A percentile compares a stretch with the other conserved stretches of the same genome.
Conservation (phyloP, 2,329 filamentous ascomycete species). For the Dryadomyces quercus-mongolicae region DNA sequence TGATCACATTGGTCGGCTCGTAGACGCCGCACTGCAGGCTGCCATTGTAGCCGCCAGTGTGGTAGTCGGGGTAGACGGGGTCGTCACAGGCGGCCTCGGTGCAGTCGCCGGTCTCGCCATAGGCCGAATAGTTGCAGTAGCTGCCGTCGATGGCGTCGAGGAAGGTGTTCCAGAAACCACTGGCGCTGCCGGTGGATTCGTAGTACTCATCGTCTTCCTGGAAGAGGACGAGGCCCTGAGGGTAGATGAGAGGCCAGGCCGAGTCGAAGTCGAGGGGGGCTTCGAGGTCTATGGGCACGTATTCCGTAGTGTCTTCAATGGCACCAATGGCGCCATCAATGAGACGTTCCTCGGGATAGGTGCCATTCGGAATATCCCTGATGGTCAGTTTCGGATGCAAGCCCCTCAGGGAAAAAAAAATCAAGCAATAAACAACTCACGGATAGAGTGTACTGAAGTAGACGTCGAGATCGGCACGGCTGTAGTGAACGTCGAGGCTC, state of each 20-base stretch:
- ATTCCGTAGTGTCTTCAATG: slow-evolving; percentile 7
- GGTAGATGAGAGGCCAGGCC: slow-evolving; percentile 26
- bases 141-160: slow-evolving; percentile 34
- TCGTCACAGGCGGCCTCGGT: slow-evolving; percentile 23
- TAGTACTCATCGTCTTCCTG: slow-evolving; percentile 31
- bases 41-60: slow-evolving; percentile 33
- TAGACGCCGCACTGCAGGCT: slow-evolving; percentile 20
- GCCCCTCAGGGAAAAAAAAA: too few species aligned
- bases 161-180: slow-evolving; percentile 18
- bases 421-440: too few species aligned
- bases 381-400: too few species aligned
- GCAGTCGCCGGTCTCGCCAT: slow-evolving; percentile 30
- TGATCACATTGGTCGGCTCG: slow-evolving; percentile 41
- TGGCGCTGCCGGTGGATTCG: slow-evolving; percentile 11
- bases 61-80: slow-evolving; percentile 32
- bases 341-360: slow-evolving; percentile 17
- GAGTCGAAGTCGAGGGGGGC: slow-evolving; percentile 24
- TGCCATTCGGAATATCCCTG: slow-evolving; percentile 18
- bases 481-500: slow-evolving; percentile 12
- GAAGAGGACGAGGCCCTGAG: slow-evolving; percentile 25
- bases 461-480: slow-evolving; percentile 11
- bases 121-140: slow-evolving; percentile 34
- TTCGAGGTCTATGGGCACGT: slow-evolving; percentile 18
- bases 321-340: slow-evolving; percentile 20
- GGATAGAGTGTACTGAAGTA: slow-evolving; percentile 13